These are phyloP conservation scores for Haplographium delicatum DNA, from an alignment of 495 filamentous ascomycete species.

Conservation along the genomic window DNA sequence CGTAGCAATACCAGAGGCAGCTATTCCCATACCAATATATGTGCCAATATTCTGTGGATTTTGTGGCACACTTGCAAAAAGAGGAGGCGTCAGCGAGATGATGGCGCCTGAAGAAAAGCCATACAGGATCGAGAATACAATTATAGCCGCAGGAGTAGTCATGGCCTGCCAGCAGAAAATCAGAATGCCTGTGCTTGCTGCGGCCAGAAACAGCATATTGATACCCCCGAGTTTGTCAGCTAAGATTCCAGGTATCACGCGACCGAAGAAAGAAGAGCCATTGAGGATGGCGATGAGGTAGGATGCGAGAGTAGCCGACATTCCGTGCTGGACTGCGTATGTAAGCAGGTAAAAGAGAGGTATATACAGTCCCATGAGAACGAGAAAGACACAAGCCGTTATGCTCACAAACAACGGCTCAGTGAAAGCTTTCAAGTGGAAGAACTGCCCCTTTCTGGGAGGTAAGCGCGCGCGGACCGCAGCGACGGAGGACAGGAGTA, in stretches of 20 bases:
- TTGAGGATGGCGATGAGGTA: slow-evolving; percentile 50
- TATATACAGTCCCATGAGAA: slow-evolving; percentile 47
- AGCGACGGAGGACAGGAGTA: slow-evolving; percentile 39
- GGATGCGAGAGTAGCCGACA: slow-evolving; percentile 44
- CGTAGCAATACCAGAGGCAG: slow-evolving; percentile 33
- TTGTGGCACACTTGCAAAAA: slow-evolving; percentile 34
- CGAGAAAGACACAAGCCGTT: slow-evolving; percentile 21
- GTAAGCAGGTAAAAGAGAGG: slow-evolving; percentile 51
- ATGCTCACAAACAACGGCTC: slow-evolving; percentile 23
- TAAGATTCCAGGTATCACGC: slow-evolving; percentile 48
- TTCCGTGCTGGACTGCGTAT: slow-evolving; percentile 42
- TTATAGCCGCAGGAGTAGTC: slow-evolving; percentile 38
- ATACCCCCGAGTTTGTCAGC: slow-evolving; percentile 48
- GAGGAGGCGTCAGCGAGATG: slow-evolving; percentile 47
- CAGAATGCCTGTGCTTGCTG: slow-evolving; percentile 32
- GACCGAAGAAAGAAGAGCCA: slow-evolving; percentile 45
- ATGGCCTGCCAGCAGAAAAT: slow-evolving; percentile 36
- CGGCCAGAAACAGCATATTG: slow-evolving; percentile 39
- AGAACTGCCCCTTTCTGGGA: slow-evolving; percentile 33
- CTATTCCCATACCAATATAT: slow-evolving; percentile 50
- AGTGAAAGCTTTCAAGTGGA: slow-evolving; percentile 34
- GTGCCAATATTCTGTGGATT: slow-evolving; percentile 42
- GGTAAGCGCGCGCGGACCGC: slow-evolving; percentile 39
- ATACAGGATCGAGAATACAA: slow-evolving; percentile 57
- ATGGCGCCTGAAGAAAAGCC: slow-evolving; percentile 70